Evolutionary conservation across 768 basidiomycete species (phyloP), one percentile per base, ranked within the genome.

Genomic region (Gelatoporia subvermispora): DNA sequence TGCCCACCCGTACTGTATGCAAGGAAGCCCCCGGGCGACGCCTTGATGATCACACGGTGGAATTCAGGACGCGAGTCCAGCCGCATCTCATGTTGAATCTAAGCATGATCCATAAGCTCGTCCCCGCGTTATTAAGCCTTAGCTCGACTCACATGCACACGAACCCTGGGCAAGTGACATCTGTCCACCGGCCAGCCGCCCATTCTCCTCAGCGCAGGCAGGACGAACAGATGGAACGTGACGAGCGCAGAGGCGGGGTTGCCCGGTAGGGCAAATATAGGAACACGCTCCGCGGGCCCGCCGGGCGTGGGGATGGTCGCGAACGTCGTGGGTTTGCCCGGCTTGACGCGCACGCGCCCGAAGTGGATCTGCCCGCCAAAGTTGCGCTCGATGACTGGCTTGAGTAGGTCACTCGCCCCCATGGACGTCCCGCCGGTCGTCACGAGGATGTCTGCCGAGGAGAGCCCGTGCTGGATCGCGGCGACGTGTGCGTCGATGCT

Each of bases 391-490:
- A 95, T 85, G 49, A 93, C 79, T 1, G 92, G 92, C 64, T 94
- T 93, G 35, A 95, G 67, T 18, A 94, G 73, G 64, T 94, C 92
- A 1, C 81, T 82, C 2, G 91, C 77, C 0, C 92, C 92, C 92
- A 94, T 94, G 2, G 88, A 91, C 3, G 92, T 93, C 3, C 92
- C 92, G 10, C 92, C 92, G 1, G 92, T 95, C 1, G 88, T 87
- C 10, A 94, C 67, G 13, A 95, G 62, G 8, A 95, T 65, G 59
- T 94, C 92, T 0, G 88, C 85, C 17, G 63, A 58, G 34, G 75
- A 69, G 7, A 88, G 69, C 0, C 84, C 90, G 24, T 64, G 65
- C 50, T 64, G 58, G 41, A 95, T 74, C 2, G 78, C 77, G 9
- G 63, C 61, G 18, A 82, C 72, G 57, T 89, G 87, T 2, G 76